Percentiles rank a stretch among this genome's conserved stretches.
These are phyloP conservation scores for Pythium aristosporum DNA, from an alignment of 352 stramenopile species.

Conservation along the genomic window DNA sequence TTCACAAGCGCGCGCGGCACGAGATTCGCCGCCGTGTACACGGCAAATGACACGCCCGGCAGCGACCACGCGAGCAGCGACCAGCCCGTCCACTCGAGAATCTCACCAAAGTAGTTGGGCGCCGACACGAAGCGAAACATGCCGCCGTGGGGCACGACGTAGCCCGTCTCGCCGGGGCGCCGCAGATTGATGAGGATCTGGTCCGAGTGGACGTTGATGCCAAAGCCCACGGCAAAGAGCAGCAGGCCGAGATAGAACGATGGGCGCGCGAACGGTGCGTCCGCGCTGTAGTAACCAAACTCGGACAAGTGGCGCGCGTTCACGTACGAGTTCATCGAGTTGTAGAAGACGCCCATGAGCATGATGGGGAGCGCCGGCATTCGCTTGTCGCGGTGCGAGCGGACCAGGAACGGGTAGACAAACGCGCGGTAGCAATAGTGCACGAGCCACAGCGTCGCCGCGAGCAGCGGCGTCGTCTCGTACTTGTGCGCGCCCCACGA, in stretches of 20 bases:
- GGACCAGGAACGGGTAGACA: constrained; percentile 74
- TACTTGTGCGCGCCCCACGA: constrained; percentile 39
- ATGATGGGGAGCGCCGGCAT: constrained; percentile 59
- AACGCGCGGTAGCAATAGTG: constrained; percentile 75
- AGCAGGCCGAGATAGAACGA: constrained; percentile 55
- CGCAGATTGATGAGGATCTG: constrained; percentile 68
- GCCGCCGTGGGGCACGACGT: constrained; percentile 55
- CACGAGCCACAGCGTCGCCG: constrained; percentile 49
- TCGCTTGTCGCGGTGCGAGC: constrained; percentile 41
- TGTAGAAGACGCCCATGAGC: constrained; percentile 57
- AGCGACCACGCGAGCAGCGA: constrained; percentile 56
- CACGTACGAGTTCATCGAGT: constrained; percentile 70
- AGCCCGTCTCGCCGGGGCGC: constrained; percentile 51
- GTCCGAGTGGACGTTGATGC: constrained; percentile 69
- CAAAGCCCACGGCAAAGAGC: constrained; percentile 53
- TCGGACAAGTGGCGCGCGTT: constrained; percentile 67
- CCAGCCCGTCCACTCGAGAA: constrained; percentile 77
- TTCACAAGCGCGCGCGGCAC: constrained; percentile 25
- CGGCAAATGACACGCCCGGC: constrained; percentile 27
- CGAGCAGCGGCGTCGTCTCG: constrained; percentile 43
- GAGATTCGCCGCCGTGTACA: constrained; percentile 27
- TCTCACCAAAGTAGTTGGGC: constrained; percentile 76
- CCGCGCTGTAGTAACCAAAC: constrained; percentile 50
- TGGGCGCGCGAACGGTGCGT: constrained; percentile 31
- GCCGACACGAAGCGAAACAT: constrained; percentile 73